Conservation (phyloP, 83 land plant genomes). For the Diphasiastrum complanatum region DNA sequence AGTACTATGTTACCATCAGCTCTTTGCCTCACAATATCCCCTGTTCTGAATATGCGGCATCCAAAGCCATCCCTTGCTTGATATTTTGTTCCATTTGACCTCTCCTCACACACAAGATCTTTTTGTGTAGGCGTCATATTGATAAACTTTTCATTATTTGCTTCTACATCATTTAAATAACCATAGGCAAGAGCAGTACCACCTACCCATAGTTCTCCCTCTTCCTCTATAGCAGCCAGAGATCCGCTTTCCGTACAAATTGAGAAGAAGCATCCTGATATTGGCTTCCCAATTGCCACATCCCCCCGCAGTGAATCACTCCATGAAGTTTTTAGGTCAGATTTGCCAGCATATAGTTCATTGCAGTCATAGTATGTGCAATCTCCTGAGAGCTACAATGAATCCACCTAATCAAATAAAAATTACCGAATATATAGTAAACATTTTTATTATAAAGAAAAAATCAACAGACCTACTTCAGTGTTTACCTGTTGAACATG, state of each 20-base stretch:
- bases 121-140: conserved; percentile 3
- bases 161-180: conserved; percentile 35
- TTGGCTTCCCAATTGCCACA: conserved; percentile 71
- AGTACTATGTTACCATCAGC: conserved; percentile 54
- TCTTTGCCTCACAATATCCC: conserved; percentile 56
- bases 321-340: conserved; percentile 28
- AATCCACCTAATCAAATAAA: background rate
- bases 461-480: too few relatives aligned
- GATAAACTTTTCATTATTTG: conserved; percentile 19
- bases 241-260: conserved; percentile 27
- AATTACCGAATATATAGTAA: too few relatives aligned
- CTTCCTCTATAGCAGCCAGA: conserved; percentile 12
- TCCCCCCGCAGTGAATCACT: conserved; percentile 10
- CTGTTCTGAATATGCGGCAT: conserved; percentile 44
- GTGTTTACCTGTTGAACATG: too few relatives aligned
- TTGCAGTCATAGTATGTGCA: conserved; percentile 81
- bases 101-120: background rate
- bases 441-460: too few relatives aligned
- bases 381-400: conserved; percentile 75
- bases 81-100: background rate
- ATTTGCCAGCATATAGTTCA: conserved; percentile 33
- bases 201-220: conserved; percentile 71
- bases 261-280: conserved; percentile 43
- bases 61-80: background rate
- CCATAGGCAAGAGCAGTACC: conserved; percentile 51